These are phyloP conservation scores for Podospora australis DNA, from an alignment of 495 filamentous ascomycete species.

Conservation along the genomic window DNA sequence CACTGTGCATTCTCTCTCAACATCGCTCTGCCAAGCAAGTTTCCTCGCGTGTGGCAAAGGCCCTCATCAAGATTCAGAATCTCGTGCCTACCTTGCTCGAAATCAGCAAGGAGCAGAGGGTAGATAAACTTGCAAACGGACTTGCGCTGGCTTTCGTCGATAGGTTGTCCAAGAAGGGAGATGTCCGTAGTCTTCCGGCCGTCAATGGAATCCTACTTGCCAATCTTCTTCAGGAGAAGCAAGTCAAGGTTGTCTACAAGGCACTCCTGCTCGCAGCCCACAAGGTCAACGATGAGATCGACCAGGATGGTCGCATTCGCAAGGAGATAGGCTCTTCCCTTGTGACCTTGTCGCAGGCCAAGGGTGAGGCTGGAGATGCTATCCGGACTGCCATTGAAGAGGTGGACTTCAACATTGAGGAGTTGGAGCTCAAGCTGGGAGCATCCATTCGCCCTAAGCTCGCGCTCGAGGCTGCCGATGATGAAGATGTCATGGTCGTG, in stretches of 20 bases:
- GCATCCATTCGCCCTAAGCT: conserved; percentile 50
- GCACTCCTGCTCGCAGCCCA: conserved; percentile 54
- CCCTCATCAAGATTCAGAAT: conserved; percentile 57
- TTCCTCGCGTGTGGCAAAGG: conserved; percentile 61
- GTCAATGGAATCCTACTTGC: conserved; percentile 56
- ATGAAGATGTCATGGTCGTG: conserved; percentile 50
- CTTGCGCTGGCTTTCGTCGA: conserved; percentile 60
- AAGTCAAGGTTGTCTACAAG: conserved; percentile 55
- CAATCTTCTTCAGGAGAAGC: conserved; percentile 54
- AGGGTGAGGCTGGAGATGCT: conserved; percentile 47
- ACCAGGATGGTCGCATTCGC: conserved; percentile 46
- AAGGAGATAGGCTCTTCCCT: conserved; percentile 58
- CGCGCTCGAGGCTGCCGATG: conserved; percentile 26
- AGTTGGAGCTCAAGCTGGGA: conserved; percentile 64
- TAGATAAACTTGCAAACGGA: conserved; percentile 69
- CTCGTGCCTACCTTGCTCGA: conserved; percentile 52
- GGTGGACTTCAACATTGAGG: conserved; percentile 57
- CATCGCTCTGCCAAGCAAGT: conserved; percentile 61
- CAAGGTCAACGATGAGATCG: conserved; percentile 40
- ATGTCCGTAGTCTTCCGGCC: conserved; percentile 47
- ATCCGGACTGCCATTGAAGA: conserved; percentile 55
- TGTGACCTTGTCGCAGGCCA: conserved; percentile 51
- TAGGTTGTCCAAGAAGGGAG: conserved; percentile 55
- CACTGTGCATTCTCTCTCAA: conserved; percentile 72
- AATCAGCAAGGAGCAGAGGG: conserved; percentile 56